These are phyloP conservation scores for Noccaea bulbosa DNA, from an alignment of 345 rosid genomes.

Conservation along the genomic window DNA sequence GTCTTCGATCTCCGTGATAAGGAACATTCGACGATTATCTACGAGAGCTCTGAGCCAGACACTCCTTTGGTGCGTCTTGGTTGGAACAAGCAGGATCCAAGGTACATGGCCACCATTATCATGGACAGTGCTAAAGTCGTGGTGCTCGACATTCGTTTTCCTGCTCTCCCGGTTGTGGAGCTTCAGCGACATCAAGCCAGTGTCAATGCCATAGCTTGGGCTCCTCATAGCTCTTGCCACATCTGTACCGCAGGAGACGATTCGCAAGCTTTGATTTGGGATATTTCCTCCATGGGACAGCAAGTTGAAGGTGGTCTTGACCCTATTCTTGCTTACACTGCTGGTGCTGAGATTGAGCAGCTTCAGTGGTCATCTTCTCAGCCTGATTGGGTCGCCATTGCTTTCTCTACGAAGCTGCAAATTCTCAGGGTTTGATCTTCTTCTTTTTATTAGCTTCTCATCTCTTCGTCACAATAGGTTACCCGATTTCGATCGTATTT, in stretches of 20 bases:
- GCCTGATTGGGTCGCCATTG: slow-evolving; percentile 99
- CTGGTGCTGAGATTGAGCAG: slow-evolving; percentile 98
- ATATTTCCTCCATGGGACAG: slow-evolving; percentile 91
- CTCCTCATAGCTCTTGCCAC: slow-evolving; percentile 97
- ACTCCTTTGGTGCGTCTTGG: slow-evolving; percentile 90
- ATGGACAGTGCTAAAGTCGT: slow-evolving; percentile 97
- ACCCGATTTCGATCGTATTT: slow-evolving; percentile 3
- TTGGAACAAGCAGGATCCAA: slow-evolving; percentile 98
- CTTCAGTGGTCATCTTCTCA: slow-evolving; percentile 97
- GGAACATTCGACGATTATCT: slow-evolving; percentile 90
- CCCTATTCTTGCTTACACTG: slow-evolving; percentile 90
- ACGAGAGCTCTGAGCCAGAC: slow-evolving; percentile 93
- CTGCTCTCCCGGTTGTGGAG: slow-evolving; percentile 90
- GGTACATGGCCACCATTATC: slow-evolving; percentile 94
- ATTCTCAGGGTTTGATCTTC: slow-evolving; percentile 84
- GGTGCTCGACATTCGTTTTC: slow-evolving; percentile 88
- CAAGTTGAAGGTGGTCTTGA: slow-evolving; percentile 95
- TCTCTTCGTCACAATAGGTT: slow-evolving; percentile 17
- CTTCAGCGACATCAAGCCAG: slow-evolving; percentile 90
- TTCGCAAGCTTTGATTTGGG: slow-evolving; percentile 97
- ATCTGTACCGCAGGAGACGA: slow-evolving; percentile 98
- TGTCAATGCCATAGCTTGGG: slow-evolving; percentile 96
- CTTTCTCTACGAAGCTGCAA: slow-evolving; percentile 90
- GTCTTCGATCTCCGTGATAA: slow-evolving; percentile 88
- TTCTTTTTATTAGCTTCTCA: background rate